These are phyloP conservation scores for Candida michaelii DNA, from an alignment of 805 yeast species.

Conservation along the genomic window DNA sequence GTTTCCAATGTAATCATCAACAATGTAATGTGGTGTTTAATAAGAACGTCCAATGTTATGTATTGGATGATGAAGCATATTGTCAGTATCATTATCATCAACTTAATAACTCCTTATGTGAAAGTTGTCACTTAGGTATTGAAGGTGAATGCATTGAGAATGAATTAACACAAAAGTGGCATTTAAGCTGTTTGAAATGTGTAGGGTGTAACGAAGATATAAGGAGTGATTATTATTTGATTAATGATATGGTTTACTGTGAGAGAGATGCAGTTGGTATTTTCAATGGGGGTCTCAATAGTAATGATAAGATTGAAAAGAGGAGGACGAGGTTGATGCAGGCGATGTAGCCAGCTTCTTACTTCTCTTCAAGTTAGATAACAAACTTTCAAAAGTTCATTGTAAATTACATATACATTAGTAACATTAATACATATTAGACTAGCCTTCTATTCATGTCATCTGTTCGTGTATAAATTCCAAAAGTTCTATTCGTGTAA, in stretches of 20 bases:
- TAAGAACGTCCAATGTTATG: conserved; percentile 70
- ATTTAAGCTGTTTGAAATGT: conserved; percentile 71
- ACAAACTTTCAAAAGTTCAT: too few relatives aligned
- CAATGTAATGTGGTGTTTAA: conserved; percentile 58
- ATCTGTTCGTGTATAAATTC: too few relatives aligned
- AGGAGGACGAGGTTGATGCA: conserved; percentile 44
- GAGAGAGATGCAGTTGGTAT: conserved; percentile 42
- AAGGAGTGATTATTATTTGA: conserved; percentile 52
- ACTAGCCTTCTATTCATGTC: too few relatives aligned
- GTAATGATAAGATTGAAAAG: conserved; percentile 40
- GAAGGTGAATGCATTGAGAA: conserved; percentile 91
- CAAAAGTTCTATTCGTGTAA: too few relatives aligned
- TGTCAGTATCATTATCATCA: conserved; percentile 78
- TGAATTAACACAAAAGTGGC: conserved; percentile 71
- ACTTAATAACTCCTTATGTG: conserved; percentile 73
- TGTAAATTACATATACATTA: too few relatives aligned
- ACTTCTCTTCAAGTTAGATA: too few relatives aligned
- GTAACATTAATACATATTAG: too few relatives aligned
- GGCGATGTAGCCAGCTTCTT: too few relatives aligned
- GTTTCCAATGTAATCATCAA: conserved; percentile 66
- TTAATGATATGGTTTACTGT: conserved; percentile 51
- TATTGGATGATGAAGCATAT: conserved; percentile 73
- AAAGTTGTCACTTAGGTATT: conserved; percentile 68
- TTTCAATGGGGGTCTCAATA: conserved; percentile 22
- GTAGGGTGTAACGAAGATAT: conserved; percentile 54